phyloP scores from a whole-genome alignment of 345 rosid genomes.

The Salix arbutifolia region DNA sequence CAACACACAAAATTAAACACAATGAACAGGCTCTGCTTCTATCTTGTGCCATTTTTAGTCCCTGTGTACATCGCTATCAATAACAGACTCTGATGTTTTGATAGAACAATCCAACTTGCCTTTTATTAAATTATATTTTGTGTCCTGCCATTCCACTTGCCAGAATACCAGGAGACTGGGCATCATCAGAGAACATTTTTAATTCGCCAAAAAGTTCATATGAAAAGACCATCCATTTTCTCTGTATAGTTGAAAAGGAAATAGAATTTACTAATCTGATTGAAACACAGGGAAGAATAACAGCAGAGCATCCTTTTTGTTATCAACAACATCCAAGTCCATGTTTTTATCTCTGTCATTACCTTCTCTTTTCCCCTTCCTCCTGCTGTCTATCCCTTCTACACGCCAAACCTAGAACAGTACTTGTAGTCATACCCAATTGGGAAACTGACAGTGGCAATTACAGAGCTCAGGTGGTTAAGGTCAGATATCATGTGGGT shows the following conservation, averaged over 20 bases:
- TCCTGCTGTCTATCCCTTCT: not conserved
- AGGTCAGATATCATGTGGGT: not conserved
- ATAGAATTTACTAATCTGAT: not conserved
- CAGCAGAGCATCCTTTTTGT: not conserved
- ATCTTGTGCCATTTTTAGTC: not conserved
- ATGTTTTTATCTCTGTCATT: not conserved
- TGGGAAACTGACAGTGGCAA: not conserved
- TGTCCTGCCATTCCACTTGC: not conserved
- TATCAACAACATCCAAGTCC: not conserved
- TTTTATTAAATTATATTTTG: not conserved
- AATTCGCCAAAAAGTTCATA: not conserved
- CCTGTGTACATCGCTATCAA: not conserved
- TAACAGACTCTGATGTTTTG: not conserved
- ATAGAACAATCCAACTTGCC: not conserved
- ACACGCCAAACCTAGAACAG: not conserved
- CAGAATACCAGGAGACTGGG: not conserved
- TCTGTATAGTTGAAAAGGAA: not conserved
- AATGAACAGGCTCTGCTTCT: not conserved
- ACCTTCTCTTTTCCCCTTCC: not conserved
- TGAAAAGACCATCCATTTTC: too few species aligned
- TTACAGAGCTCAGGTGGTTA: not conserved
- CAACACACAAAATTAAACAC: not conserved
- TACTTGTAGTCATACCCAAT: not conserved
- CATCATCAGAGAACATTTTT: not conserved
- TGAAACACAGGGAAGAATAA: not conserved